Evolutionary conservation across 305 asterid species (phyloP).

Genomic region (Coffea humblotiana): DNA sequence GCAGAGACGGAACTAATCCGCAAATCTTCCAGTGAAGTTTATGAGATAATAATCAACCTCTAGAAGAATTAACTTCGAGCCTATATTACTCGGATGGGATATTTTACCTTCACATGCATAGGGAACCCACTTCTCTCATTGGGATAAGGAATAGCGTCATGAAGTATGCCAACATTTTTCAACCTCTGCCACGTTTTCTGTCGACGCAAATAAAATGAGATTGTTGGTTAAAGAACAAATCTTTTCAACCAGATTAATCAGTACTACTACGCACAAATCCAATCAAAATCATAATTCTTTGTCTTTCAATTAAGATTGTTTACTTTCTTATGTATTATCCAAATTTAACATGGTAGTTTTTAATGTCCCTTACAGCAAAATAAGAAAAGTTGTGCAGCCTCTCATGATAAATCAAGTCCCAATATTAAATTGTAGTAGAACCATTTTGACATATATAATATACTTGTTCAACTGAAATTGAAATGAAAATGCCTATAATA

Average conservation of each 20-base stretch:
- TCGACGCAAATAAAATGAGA: slow-evolving; percentile 11
- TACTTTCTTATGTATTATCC: background rate
- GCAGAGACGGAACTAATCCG: background rate
- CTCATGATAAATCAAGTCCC: background rate
- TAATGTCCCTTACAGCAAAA: background rate
- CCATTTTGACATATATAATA: background rate
- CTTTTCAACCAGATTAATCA: background rate
- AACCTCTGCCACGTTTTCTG: slow-evolving; percentile 96
- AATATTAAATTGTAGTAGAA: background rate
- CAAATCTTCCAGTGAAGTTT: background rate
- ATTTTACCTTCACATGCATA: slow-evolving; percentile 90
- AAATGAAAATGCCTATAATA: background rate
- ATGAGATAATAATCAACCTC: background rate
- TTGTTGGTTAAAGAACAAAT: background rate
- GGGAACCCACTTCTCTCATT: slow-evolving; percentile 62
- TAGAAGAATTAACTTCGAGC: background rate
- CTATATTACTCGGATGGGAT: background rate
- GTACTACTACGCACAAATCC: background rate
- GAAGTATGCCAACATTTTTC: slow-evolving; percentile 65
- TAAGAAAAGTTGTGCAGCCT: background rate
- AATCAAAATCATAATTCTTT: background rate
- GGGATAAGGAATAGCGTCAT: slow-evolving; percentile 79
- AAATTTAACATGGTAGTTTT: background rate
- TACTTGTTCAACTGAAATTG: background rate
- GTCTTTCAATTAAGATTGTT: background rate